Percentiles rank a stretch among this genome's conserved stretches.
Conservation (phyloP, 257 asterid genomes). For the Nicotiana tomentosiformis region DNA sequence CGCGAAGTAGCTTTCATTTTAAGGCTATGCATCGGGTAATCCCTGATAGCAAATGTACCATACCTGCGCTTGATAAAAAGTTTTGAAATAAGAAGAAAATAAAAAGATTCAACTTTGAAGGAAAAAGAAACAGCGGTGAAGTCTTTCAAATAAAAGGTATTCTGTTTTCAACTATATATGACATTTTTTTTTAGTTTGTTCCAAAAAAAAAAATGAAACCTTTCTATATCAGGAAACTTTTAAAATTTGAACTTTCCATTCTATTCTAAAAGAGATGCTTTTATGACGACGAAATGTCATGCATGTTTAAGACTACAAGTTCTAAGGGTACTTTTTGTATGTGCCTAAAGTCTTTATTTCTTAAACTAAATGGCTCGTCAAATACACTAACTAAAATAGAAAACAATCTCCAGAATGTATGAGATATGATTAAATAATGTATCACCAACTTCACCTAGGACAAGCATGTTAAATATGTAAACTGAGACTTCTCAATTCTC, state of each 20-base stretch:
- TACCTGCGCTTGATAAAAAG: conserved; percentile 33
- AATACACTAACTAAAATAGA: neutral
- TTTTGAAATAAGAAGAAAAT: neutral
- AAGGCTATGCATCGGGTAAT: conserved; percentile 48
- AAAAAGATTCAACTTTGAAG: neutral
- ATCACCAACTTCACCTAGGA: neutral
- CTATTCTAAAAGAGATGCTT: neutral
- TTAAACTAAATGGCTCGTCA: neutral
- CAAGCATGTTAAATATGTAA: neutral
- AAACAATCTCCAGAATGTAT: neutral
- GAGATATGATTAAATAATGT: neutral
- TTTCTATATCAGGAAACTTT: neutral
- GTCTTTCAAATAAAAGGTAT: neutral
- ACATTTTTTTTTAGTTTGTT: neutral
- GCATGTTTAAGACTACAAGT: neutral
- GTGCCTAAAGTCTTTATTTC: neutral
- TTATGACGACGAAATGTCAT: neutral
- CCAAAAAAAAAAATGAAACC: neutral
- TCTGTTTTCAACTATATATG: neutral
- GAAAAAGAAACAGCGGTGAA: neutral
- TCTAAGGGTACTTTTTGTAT: neutral
- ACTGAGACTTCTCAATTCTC: neutral
- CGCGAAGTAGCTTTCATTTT: conserved; percentile 64
- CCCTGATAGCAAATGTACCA: conserved; percentile 41
- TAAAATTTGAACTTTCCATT: neutral